Percentiles rank a stretch among this genome's conserved stretches.
Evolutionary conservation across 352 stramenopile genomes (phyloP).

Genomic region (Pythium monospermum): DNA sequence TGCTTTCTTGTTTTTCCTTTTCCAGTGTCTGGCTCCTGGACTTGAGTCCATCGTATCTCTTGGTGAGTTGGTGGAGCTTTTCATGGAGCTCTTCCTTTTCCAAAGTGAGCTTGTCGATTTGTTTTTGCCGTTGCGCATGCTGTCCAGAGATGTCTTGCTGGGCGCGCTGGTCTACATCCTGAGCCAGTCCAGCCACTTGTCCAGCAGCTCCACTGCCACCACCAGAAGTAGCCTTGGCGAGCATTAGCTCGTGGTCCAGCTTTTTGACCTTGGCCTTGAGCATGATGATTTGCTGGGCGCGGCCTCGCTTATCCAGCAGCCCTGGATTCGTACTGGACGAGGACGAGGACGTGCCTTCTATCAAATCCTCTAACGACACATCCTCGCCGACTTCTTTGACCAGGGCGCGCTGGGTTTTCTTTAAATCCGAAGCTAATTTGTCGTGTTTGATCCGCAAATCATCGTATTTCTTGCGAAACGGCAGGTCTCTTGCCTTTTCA

Average conservation of each 20-base stretch:
- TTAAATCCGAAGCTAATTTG: conserved; percentile 52
- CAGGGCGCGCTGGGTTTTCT: conserved; percentile 65
- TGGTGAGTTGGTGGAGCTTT: conserved; percentile 46
- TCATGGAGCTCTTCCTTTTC: conserved; percentile 60
- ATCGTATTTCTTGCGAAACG: conserved; percentile 30
- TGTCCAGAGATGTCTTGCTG: conserved; percentile 54
- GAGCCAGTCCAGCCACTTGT: no score
- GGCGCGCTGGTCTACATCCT: conserved; percentile 60
- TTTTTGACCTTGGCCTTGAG: conserved; percentile 81
- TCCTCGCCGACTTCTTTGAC: conserved; percentile 62
- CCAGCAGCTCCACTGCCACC: no score
- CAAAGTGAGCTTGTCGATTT: conserved; percentile 49
- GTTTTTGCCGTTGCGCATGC: conserved; percentile 52
- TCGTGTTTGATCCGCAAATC: conserved; percentile 58
- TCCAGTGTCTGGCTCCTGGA: conserved; percentile 67
- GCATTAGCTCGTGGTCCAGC: conserved; percentile 39
- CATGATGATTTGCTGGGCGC: conserved; percentile 84
- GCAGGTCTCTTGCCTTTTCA: conserved; percentile 2
- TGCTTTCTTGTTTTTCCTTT: conserved; percentile 63
- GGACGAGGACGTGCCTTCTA: conserved; percentile 30
- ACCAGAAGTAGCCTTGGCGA: no score
- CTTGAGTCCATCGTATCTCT: conserved; percentile 61
- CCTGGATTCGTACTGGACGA: no score
- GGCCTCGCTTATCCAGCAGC: conserved; percentile 35
- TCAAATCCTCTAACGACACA: conserved; percentile 42